These are phyloP conservation scores for rapeseed (Brassica napus) DNA, from an alignment of 345 rosid genomes.

Conservation along the genomic window DNA sequence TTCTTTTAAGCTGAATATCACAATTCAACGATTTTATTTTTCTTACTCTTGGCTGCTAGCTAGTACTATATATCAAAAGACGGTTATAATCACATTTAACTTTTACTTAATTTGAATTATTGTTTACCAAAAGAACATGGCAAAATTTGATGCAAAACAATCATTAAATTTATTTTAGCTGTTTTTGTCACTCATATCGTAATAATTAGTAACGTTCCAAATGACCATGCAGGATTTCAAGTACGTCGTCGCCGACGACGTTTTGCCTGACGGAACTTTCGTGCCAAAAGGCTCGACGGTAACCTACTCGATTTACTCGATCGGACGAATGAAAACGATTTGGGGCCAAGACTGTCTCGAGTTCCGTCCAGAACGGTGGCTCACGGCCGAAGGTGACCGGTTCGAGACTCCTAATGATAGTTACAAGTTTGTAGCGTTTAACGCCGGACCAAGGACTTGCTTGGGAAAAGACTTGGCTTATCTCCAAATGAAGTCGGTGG, in stretches of 20 bases:
- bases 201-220: slow-evolving; percentile 25
- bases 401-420: slow-evolving; percentile 78
- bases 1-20: slow-evolving; percentile 7
- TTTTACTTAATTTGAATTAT: slow-evolving; percentile 13
- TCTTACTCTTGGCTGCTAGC: slow-evolving; percentile 1
- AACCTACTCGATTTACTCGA: slow-evolving; percentile 81
- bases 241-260: slow-evolving; percentile 67
- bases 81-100: slow-evolving; percentile 18
- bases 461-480: slow-evolving; percentile 93
- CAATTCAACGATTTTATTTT: not conserved
- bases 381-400: slow-evolving; percentile 52
- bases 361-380: slow-evolving; percentile 85
- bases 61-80: slow-evolving; percentile 5
- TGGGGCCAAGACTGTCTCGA: slow-evolving; percentile 92
- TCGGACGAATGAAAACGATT: slow-evolving; percentile 84
- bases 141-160: slow-evolving; percentile 2
- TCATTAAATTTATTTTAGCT: not conserved
- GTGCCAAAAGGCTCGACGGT: slow-evolving; percentile 87
- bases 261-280: slow-evolving; percentile 72
- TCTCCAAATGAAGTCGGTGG: slow-evolving; percentile 85
- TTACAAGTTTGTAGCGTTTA: slow-evolving; percentile 82
- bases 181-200: slow-evolving; percentile 4
- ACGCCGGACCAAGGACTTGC: slow-evolving; percentile 93
- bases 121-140: slow-evolving; percentile 2
- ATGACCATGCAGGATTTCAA: slow-evolving; percentile 59